Evolutionary conservation across 2,329 filamentous ascomycete species (phyloP).

Genomic region (Aspergillus quadrilineatus): DNA sequence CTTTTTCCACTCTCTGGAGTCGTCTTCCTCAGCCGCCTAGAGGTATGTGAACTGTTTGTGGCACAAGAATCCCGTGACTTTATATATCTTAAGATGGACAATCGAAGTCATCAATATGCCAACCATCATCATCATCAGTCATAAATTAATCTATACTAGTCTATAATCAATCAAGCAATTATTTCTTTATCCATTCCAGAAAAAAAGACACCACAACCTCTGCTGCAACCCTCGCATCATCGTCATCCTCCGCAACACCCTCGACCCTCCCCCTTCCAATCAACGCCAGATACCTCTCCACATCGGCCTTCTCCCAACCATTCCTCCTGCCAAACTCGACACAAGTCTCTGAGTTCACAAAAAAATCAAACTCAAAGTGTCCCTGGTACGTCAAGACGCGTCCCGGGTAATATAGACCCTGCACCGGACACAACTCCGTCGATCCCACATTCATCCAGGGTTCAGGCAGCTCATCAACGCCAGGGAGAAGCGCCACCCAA

Average conservation of each 20-base stretch:
- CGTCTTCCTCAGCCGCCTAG: too few species aligned
- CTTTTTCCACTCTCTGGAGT: too few species aligned
- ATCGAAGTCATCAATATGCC: too few species aligned
- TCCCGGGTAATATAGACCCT: slow-evolving; percentile 23
- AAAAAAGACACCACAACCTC: slow-evolving; percentile 34
- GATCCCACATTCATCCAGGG: slow-evolving; percentile 26
- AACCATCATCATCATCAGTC: too few species aligned
- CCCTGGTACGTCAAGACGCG: slow-evolving; percentile 28
- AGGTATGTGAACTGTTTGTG: too few species aligned
- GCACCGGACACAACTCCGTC: slow-evolving; percentile 21
- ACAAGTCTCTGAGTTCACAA: slow-evolving; percentile 22
- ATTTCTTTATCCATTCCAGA: not conserved
- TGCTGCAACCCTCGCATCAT: slow-evolving; percentile 35
- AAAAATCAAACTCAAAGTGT: slow-evolving; percentile 29
- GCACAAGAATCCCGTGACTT: too few species aligned
- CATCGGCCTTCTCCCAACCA: slow-evolving; percentile 22
- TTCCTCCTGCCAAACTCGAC: slow-evolving; percentile 20
- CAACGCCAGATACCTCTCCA: slow-evolving; percentile 20
- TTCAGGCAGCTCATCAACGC: slow-evolving; percentile 7
- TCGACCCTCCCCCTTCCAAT: slow-evolving; percentile 23
- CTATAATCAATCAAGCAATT: not conserved
- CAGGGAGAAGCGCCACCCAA: slow-evolving; percentile 20
- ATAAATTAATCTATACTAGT: not conserved
- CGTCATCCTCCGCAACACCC: slow-evolving; percentile 23
- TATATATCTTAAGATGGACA: too few species aligned